Evolutionary conservation across 345 rosid species (phyloP).

Genomic region (Citrus australasica): DNA sequence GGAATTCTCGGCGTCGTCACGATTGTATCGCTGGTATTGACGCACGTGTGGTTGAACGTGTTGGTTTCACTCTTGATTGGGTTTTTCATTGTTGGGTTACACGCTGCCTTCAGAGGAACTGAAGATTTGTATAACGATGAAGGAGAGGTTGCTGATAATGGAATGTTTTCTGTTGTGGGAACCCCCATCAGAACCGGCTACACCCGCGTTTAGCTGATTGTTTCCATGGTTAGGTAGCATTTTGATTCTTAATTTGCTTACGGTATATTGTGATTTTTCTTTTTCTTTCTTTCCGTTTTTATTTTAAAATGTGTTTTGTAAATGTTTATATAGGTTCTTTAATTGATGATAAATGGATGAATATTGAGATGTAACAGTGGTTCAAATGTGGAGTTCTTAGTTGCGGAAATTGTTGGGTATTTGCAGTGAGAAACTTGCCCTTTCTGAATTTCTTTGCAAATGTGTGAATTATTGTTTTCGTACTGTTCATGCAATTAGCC

Average conservation of each 20-base stretch:
- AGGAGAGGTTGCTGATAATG: constrained; percentile 30
- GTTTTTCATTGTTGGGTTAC: constrained; percentile 32
- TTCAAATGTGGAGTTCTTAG: not conserved
- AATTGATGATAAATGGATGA: not conserved
- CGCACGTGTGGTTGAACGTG: constrained; percentile 59
- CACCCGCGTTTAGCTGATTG: constrained; percentile 25
- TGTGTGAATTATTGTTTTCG: not conserved
- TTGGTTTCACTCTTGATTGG: constrained; percentile 54
- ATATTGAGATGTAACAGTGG: not conserved
- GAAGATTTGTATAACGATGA: constrained; percentile 53
- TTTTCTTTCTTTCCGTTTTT: no score
- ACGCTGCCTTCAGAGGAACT: constrained; percentile 48
- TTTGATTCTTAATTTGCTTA: constrained; percentile 1
- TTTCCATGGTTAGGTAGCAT: constrained; percentile 1
- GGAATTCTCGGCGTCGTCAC: constrained; percentile 38
- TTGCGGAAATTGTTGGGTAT: not conserved
- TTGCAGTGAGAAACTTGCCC: not conserved
- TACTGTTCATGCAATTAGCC: not conserved
- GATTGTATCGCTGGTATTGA: constrained; percentile 44
- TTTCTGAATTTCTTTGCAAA: not conserved
- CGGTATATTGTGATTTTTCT: not conserved
- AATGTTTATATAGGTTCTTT: constrained; percentile 1
- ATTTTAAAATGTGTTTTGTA: constrained; percentile 8
- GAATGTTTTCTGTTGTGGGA: constrained; percentile 49
- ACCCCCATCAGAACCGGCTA: constrained; percentile 40